Evolutionary conservation across 2,329 filamentous ascomycete genomes (phyloP), one percentile per base, ranked within the genome.

Genomic region (Ceratocystis harringtonii): DNA sequence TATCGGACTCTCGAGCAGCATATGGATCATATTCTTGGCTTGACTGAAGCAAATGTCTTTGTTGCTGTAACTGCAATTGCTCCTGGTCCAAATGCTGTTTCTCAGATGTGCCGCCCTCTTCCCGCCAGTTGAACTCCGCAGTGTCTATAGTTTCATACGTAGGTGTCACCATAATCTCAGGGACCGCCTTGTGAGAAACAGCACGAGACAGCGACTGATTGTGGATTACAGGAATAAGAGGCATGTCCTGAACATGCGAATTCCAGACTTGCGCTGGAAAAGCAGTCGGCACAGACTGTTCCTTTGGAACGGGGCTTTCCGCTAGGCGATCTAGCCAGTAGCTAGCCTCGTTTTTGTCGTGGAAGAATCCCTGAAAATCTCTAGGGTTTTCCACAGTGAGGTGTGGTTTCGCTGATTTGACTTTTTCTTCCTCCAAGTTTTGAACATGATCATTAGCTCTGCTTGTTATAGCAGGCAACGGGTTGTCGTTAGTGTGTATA

Each of bases 161-260:
- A n/a, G 43, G 52, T 15, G 45, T 62, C 15, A 32, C 44, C 43
- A 30, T 66, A 45, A 58, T 63, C 22, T 66, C 36, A 7, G 43
- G 28, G n/a, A 36, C 30, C n/a, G 43, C 36, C 17, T 19, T 43
- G 10, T 25, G 36, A 32, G 19, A 62, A 30, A 55, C 48, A 45
- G 2, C 74, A 32, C 32, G 60, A 17, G 45, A 63, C 15, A 57
- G 6, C 4, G 32, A 4, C 44, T 66, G 44, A 30, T 43, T 64
- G 50, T 66, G 65, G 10, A 67, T 67, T 7, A 67, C n/a, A 1
- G 66, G 66, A 12, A 67, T 48, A 41, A 65, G 58, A 19, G 66
- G 63, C 48, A 65, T 32, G 10, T 50, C 60, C 60, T 48, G 28
- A 12, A 62, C 50, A 28, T 62, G 64, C 17, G 57, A 58, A 15